These are phyloP conservation scores for Hymenoscyphus salicellus DNA, from an alignment of 2,329 filamentous ascomycete species.

Conservation along the genomic window DNA sequence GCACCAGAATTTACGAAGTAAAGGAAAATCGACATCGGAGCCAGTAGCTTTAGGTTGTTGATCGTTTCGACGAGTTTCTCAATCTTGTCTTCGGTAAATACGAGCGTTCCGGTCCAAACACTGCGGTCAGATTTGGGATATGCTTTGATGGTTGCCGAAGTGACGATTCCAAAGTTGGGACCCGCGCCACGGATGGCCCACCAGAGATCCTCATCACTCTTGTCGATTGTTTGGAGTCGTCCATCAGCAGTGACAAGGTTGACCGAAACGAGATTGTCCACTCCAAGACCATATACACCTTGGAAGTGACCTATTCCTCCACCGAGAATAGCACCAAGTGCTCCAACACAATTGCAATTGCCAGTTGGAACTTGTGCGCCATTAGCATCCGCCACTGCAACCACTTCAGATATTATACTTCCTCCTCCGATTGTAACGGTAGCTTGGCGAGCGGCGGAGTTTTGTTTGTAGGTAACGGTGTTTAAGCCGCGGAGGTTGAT, in stretches of 20 bases:
- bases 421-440: slow-evolving; percentile 13
- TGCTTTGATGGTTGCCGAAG: slow-evolving; percentile 18
- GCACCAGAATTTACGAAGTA: slow-evolving; percentile 2
- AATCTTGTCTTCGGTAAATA: slow-evolving; percentile 8
- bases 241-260: slow-evolving; percentile 33
- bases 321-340: slow-evolving; percentile 9
- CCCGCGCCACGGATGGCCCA: slow-evolving; percentile 38
- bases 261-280: slow-evolving; percentile 11
- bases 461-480: slow-evolving; percentile 4
- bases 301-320: slow-evolving; percentile 9
- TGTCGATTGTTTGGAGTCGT: slow-evolving; percentile 14
- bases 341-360: slow-evolving; percentile 9
- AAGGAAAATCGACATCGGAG: slow-evolving; percentile 11
- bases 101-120: slow-evolving; percentile 4
- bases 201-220: slow-evolving; percentile 43
- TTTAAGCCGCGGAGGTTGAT: slow-evolving; percentile 9
- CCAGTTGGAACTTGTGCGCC: slow-evolving; percentile 10
- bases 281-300: slow-evolving; percentile 6
- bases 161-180: slow-evolving; percentile 45
- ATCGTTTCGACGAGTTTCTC: slow-evolving; percentile 4
- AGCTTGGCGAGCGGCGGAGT: background rate
- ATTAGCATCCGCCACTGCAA: slow-evolving; percentile 3
- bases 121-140: slow-evolving; percentile 1
- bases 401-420: background rate
- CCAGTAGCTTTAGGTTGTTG: background rate